These are phyloP conservation scores for Aspergillus oerlinghausenensis DNA, from an alignment of 2,329 filamentous ascomycete species.

Conservation along the genomic window DNA sequence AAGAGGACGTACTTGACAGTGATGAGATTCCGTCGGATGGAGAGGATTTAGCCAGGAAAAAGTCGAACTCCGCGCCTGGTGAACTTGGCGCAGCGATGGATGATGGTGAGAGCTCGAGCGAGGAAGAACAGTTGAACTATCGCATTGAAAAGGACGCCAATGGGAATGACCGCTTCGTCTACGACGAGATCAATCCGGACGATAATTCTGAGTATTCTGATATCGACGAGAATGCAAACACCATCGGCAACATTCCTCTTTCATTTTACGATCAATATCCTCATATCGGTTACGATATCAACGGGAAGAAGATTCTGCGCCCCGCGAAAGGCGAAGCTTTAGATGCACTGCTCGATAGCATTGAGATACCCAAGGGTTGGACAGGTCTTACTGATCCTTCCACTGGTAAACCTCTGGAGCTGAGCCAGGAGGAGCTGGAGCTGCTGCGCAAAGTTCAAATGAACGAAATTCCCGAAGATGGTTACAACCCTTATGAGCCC, in stretches of 20 bases:
- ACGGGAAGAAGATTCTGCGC: conserved; percentile 95
- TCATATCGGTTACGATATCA: conserved; percentile 98
- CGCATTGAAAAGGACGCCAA: conserved; percentile 75
- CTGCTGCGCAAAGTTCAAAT: conserved; percentile 82
- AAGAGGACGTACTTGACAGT: conserved; percentile 47
- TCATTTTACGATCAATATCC: conserved; percentile 97
- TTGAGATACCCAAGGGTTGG: conserved; percentile 95
- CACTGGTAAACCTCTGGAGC: conserved; percentile 85
- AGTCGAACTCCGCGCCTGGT: conserved; percentile 21
- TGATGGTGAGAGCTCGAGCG: conserved; percentile 16
- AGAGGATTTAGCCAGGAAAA: conserved; percentile 39
- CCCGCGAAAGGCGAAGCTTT: conserved; percentile 90
- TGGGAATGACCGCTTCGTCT: conserved; percentile 84
- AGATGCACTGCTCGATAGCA: conserved; percentile 90
- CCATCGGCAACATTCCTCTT: conserved; percentile 89
- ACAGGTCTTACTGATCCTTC: conserved; percentile 90
- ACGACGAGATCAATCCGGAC: conserved; percentile 86
- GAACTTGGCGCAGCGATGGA: conserved; percentile 10
- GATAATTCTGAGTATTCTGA: conserved; percentile 97
- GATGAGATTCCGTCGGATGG: conserved; percentile 48
- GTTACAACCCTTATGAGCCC: conserved; percentile 90
- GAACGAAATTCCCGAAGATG: conserved; percentile 81
- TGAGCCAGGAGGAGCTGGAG: conserved; percentile 83
- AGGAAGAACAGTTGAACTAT: conserved; percentile 50
- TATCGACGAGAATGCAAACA: conserved; percentile 72